Conservation (phyloP, 345 rosid genomes). For the Geranium rotundifolium region DNA sequence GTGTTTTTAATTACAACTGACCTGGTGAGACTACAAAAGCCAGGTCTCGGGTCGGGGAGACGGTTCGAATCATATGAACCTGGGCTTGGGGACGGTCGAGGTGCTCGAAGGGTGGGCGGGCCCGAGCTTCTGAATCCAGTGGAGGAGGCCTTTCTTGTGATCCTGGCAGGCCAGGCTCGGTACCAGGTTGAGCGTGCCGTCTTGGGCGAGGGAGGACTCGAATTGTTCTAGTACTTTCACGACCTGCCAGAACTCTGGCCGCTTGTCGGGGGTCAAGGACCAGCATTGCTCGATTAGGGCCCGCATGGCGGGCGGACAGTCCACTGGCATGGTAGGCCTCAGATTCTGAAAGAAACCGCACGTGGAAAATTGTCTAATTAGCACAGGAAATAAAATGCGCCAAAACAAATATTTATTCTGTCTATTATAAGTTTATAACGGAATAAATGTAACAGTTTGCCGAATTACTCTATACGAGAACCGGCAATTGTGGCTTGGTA, state of each 20-base stretch:
- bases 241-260: conserved; percentile 94
- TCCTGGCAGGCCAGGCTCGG: conserved; percentile 40
- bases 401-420: too few species aligned
- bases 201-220: conserved; percentile 39
- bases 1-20: conserved; percentile 34
- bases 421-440: too few species aligned
- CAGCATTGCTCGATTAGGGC: conserved; percentile 92
- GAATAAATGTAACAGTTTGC: too few species aligned
- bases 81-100: conserved; percentile 45
- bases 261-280: conserved; percentile 73
- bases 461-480: too few species aligned
- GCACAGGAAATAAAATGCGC: too few species aligned
- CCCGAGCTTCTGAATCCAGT: conserved; percentile 87
- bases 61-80: conserved; percentile 25
- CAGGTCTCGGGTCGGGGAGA: conserved; percentile 10
- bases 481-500: too few species aligned
- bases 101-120: conserved; percentile 29
- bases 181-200: conserved; percentile 55
- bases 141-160: conserved; percentile 66
- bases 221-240: conserved; percentile 86
- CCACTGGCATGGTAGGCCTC: conserved; percentile 65
- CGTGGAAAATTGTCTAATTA: neutral
- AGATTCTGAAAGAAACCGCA: conserved; percentile 34
- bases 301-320: conserved; percentile 66
- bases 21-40: conserved; percentile 27